Base-by-base conservation (phyloP, 1,139 yeast species). In the Zygotorulaspora mrakii region DNA sequence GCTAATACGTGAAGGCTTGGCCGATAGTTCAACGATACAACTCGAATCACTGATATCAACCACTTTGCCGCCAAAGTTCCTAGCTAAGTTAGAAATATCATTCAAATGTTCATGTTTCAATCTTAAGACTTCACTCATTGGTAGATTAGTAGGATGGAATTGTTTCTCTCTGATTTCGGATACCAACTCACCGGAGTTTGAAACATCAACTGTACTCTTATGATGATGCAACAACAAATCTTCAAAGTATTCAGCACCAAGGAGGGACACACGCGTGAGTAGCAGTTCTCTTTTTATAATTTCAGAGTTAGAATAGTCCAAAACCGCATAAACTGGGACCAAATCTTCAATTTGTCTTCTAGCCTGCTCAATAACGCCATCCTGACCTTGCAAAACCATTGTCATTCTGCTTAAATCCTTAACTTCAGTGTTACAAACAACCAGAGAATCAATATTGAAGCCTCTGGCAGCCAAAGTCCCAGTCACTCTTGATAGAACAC, bases 391-490 rank as follows among this genome's bases (percentile, higher is more conserved):
- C 57, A 91, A 73, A 22, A 87, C 96, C 58, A 91, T 86, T 9
- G 98, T 91, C 98, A 91, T 91, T 64, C 98, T 77, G 24, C 96
- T 85, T 54, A 91, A 74, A 63, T 91, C 96, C 67, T 83, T 82
- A 47, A 91, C 97, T 65, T 91, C 97, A 23, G 98, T 91, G 69
- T 82, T 86, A 65, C 96, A 89, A 35, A 91, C 98, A 45, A 91
- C 96, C 54, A 91, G 75, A 6, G 97, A 89, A 65, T 91, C 98
- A 60, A 91, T 91, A 68, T 91, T 91, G 77, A 91, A 91, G 9
- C 98, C 98, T 64, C 98, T 77, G 31, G 96, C 97, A 26, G 98
- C 98, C 54, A 91, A 73, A 37, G 96, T 89, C 42, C 97, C 96
- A 3, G 97, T 84, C 35, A 91, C 87, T 42, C 94, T 77, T 33